Percentiles rank a stretch among this genome's conserved stretches.
Conservation (phyloP, 306 rosid species). For the Cucurbita maxima region DNA sequence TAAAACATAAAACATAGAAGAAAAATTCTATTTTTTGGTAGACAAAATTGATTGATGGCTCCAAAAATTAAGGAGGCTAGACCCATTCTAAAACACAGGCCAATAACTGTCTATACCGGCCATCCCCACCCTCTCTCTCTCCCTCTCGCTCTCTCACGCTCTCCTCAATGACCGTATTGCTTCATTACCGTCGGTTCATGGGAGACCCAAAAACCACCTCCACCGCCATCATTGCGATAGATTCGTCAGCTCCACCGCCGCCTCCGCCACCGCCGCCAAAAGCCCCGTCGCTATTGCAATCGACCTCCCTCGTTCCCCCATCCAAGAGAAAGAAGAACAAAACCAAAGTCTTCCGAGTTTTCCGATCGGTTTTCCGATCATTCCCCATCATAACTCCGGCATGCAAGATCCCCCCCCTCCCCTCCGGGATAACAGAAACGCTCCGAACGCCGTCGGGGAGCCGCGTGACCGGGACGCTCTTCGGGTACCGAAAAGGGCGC, state of each 20-base stretch:
- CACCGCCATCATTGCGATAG: not conserved
- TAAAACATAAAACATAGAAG: not conserved
- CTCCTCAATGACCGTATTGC: not conserved
- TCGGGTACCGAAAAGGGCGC: conserved; percentile 55
- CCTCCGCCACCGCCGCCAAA: conserved; percentile 17
- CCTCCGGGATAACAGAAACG: conserved; percentile 4
- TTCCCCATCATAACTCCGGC: conserved; percentile 53
- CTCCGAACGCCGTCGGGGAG: not conserved
- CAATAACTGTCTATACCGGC: conserved; percentile 2
- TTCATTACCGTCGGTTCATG: conserved; percentile 30
- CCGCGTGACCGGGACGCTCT: conserved; percentile 46
- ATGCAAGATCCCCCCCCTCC: conserved; percentile 41
- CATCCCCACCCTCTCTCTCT: not conserved
- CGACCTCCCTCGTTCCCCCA: conserved; percentile 44
- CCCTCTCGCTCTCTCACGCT: not conserved
- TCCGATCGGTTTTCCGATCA: conserved; percentile 56
- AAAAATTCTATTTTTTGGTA: not conserved
- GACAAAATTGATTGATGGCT: not conserved
- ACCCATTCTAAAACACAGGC: not conserved
- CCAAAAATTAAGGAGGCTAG: not conserved
- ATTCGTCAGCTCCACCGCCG: conserved; percentile 5
- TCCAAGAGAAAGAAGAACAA: conserved; percentile 24
- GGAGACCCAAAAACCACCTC: conserved; percentile 24
- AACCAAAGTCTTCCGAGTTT: conserved; percentile 31
- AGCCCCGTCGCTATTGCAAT: not conserved